A percentile compares a stretch with the other conserved stretches of the same genome.
These are phyloP conservation scores for Scheffersomyces insectosa DNA, from an alignment of 1,139 yeast species.

Conservation along the genomic window DNA sequence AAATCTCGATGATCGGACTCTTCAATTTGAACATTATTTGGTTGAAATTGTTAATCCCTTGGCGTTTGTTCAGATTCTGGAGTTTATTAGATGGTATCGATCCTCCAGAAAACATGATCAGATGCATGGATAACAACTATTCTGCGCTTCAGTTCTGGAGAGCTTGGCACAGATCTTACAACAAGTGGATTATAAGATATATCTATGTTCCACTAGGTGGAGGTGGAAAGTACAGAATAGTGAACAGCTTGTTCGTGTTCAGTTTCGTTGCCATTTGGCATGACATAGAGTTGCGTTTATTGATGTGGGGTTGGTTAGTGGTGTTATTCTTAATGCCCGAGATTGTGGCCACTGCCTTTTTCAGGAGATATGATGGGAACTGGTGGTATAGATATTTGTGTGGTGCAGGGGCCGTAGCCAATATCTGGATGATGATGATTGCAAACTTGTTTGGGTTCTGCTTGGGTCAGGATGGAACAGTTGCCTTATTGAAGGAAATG, in stretches of 20 bases:
- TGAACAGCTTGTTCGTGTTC: conserved; percentile 84
- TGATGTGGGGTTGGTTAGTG: conserved; percentile 95
- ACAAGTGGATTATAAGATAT: conserved; percentile 83
- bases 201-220: conserved; percentile 86
- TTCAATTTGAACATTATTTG: conserved; percentile 89
- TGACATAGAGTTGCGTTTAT: conserved; percentile 81
- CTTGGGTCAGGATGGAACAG: conserved; percentile 83
- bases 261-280: conserved; percentile 99
- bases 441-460: conserved; percentile 96
- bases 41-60: conserved; percentile 89
- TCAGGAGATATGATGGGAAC: conserved; percentile 40
- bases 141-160: conserved; percentile 96
- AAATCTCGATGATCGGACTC: conserved; percentile 90
- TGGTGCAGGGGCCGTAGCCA: conserved; percentile 82
- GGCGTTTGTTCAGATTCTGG: conserved; percentile 96
- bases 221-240: conserved; percentile 66
- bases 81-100: conserved; percentile 86
- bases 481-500: conserved; percentile 65
- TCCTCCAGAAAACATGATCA: conserved; percentile 96
- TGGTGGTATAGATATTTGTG: conserved; percentile 83
- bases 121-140: conserved; percentile 93
- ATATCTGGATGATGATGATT: conserved; percentile 98
- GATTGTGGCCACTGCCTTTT: conserved; percentile 56
- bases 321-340: conserved; percentile 92
- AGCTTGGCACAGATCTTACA: conserved; percentile 96